A percentile compares a stretch with the other conserved stretches of the same genome.
These are phyloP conservation scores for Senna siamea DNA, from an alignment of 306 rosid genomes.

Conservation along the genomic window DNA sequence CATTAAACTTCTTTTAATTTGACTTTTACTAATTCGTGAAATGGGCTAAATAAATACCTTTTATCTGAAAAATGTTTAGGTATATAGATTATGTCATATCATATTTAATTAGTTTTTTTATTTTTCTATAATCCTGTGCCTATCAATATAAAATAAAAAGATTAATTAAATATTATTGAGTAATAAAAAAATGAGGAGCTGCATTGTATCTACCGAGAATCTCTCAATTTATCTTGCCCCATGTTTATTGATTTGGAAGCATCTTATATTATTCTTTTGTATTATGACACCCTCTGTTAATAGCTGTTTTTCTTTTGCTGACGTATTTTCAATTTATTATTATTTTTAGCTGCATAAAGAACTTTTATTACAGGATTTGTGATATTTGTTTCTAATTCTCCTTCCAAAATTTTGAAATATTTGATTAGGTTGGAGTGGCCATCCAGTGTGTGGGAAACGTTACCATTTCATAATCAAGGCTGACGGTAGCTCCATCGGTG, in stretches of 20 bases:
- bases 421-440: constrained; percentile 88
- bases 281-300: neutral
- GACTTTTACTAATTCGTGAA: neutral
- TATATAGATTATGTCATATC: too few relatives aligned
- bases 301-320: neutral
- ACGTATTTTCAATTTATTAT: neutral
- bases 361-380: constrained; percentile 13
- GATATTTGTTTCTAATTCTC: constrained; percentile 23
- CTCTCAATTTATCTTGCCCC: neutral
- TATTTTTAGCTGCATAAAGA: neutral
- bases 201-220: too few relatives aligned
- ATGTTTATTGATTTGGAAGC: constrained; percentile 12
- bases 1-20: neutral
- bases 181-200: too few relatives aligned
- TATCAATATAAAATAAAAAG: too few relatives aligned
- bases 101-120: too few relatives aligned
- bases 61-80: too few relatives aligned
- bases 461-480: constrained; percentile 93
- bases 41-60: too few relatives aligned
- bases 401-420: constrained; percentile 10
- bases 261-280: neutral
- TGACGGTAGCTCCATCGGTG: constrained; percentile 92
- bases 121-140: too few relatives aligned
- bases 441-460: constrained; percentile 91
- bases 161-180: too few relatives aligned